A percentile compares a stretch with the other conserved stretches of the same genome.
phyloP scores from a whole-genome alignment of 495 filamentous ascomycete species.

The Penicillium soppii region DNA sequence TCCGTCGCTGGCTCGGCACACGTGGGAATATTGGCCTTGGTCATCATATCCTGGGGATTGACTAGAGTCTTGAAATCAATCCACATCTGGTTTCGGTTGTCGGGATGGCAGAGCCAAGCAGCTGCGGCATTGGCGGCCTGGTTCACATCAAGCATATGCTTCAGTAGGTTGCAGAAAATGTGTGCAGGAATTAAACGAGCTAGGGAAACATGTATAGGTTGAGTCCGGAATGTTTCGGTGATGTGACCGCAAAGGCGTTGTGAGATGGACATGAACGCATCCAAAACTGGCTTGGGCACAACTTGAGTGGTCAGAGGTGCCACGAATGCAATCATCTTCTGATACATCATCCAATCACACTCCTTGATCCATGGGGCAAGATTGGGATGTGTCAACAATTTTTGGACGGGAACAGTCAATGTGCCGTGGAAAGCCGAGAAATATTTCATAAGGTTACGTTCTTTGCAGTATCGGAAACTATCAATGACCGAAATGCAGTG shows the following conservation, averaged over 20 bases:
- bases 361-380: constrained; percentile 92
- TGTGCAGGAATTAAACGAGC: constrained; percentile 86
- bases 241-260: constrained; percentile 76
- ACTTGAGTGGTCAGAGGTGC: constrained; percentile 83
- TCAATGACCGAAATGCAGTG: constrained; percentile 95
- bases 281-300: constrained; percentile 77
- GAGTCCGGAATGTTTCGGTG: constrained; percentile 69
- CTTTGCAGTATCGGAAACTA: constrained; percentile 90
- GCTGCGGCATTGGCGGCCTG: constrained; percentile 66
- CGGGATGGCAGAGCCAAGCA: constrained; percentile 49
- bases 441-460: constrained; percentile 92
- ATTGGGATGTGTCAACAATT: constrained; percentile 76
- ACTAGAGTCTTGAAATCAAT: constrained; percentile 83
- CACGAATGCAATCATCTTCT: constrained; percentile 90
- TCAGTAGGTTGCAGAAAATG: constrained; percentile 80
- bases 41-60: constrained; percentile 57
- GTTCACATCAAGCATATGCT: constrained; percentile 86
- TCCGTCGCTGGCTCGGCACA: constrained; percentile 50
- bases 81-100: constrained; percentile 75
- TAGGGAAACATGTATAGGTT: constrained; percentile 77
- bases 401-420: constrained; percentile 95
- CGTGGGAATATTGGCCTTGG: constrained; percentile 41
- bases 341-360: constrained; percentile 93
- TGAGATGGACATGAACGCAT: constrained; percentile 81
- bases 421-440: constrained; percentile 95